Conservation (phyloP, 1,284 basidiomycete species). For the Athelia psychrophila region DNA sequence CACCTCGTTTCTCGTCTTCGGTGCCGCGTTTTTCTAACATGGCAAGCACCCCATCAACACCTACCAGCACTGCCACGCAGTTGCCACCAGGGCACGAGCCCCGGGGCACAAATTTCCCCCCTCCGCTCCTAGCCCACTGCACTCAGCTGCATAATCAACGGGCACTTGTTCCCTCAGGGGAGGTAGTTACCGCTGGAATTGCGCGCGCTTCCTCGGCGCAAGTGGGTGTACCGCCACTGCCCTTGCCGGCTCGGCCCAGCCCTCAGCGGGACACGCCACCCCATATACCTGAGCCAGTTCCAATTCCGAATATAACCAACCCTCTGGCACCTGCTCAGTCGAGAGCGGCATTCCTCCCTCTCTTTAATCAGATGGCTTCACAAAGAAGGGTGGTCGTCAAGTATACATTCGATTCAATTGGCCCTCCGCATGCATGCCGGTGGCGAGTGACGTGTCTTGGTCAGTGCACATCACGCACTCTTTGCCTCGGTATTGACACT, state of each 20-base stretch:
- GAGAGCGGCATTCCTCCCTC: constrained; percentile 55
- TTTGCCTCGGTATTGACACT: constrained; percentile 9
- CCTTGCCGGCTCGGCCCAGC: constrained; percentile 17
- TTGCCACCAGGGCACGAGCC: neutral
- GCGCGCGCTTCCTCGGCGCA: constrained; percentile 23
- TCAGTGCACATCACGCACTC: constrained; percentile 28
- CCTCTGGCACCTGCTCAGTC: constrained; percentile 58
- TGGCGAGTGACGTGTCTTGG: constrained; percentile 67
- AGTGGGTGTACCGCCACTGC: constrained; percentile 27
- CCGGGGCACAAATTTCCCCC: neutral
- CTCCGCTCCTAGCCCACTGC: neutral
- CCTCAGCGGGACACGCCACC: constrained; percentile 20
- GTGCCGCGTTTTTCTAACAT: neutral
- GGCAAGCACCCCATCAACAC: neutral
- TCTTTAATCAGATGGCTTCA: constrained; percentile 69
- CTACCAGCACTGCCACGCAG: neutral
- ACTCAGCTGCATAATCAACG: neutral
- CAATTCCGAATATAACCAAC: constrained; percentile 35
- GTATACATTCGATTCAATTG: constrained; percentile 55
- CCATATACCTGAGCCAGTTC: constrained; percentile 21
- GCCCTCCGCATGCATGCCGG: constrained; percentile 60
- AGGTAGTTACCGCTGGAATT: constrained; percentile 24
- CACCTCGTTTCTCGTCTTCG: neutral
- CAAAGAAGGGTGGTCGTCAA: constrained; percentile 60
- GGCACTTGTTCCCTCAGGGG: neutral